Percentiles rank a stretch among this genome's conserved stretches.
Conservation (phyloP, 176 grass and related monocot genomes). For the Puccinellia tenuiflora region DNA sequence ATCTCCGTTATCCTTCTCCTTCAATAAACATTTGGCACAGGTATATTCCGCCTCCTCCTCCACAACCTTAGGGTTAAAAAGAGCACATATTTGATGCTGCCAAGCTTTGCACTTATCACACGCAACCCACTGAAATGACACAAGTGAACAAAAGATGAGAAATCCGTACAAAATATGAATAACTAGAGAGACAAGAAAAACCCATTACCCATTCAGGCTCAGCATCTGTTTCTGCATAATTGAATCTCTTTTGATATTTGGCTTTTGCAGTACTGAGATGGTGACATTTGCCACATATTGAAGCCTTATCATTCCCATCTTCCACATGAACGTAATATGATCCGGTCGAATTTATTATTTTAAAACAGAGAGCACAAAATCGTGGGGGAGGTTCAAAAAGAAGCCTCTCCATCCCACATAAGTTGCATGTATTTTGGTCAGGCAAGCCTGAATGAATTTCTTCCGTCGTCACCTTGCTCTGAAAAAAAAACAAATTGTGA, state of each 20-base stretch:
- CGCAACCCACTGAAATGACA: constrained; percentile 81
- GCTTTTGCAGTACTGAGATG: constrained; percentile 60
- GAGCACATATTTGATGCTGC: constrained; percentile 97
- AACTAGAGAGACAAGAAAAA: constrained; percentile 9
- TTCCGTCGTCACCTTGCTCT: constrained; percentile 43
- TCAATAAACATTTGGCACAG: constrained; percentile 76
- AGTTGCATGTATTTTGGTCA: constrained; percentile 81
- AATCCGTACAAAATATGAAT: constrained; percentile 17
- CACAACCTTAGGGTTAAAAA: constrained; percentile 75
- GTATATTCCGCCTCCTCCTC: constrained; percentile 64
- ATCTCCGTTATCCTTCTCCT: constrained; percentile 53
- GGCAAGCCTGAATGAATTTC: constrained; percentile 28
- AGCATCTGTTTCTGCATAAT: constrained; percentile 91
- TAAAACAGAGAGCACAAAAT: constrained; percentile 72
- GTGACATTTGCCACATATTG: constrained; percentile 87
- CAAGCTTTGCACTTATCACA: constrained; percentile 85
- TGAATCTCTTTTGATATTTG: constrained; percentile 54
- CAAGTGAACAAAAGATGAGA: constrained; percentile 31
- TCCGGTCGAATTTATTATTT: constrained; percentile 73
- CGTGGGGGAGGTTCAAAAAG: constrained; percentile 70
- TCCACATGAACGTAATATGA: constrained; percentile 60
- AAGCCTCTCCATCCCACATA: constrained; percentile 76
- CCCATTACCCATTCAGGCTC: constrained; percentile 86
- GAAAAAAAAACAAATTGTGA: constrained; percentile 16
- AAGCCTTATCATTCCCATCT: constrained; percentile 49